phyloP scores from a whole-genome alignment of 495 filamentous ascomycete species.

The Chaetomium tenue region DNA sequence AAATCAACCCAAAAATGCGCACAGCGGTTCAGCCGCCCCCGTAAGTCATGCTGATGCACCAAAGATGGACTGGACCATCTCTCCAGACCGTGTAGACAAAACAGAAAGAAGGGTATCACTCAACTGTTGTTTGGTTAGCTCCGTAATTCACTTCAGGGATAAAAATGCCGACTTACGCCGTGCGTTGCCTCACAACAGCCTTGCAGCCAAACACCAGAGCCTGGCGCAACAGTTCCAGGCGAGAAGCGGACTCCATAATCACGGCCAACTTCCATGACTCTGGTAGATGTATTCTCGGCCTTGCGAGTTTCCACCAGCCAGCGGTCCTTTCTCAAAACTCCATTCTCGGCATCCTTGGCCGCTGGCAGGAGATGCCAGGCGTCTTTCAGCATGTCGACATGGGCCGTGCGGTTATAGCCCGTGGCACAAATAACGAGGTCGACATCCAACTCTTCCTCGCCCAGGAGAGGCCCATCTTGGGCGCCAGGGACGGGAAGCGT shows the following conservation, averaged over 20 bases:
- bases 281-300: constrained; percentile 17
- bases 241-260: constrained; percentile 75
- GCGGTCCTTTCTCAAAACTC: constrained; percentile 26
- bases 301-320: constrained; percentile 36
- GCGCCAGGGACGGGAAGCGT: constrained; percentile 39
- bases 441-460: constrained; percentile 61
- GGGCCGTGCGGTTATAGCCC: constrained; percentile 76
- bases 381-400: constrained; percentile 71
- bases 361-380: constrained; percentile 61
- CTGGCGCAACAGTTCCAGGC: constrained; percentile 60
- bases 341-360: constrained; percentile 21
- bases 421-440: constrained; percentile 85
- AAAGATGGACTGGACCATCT: constrained; percentile 74
- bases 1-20: background rate
- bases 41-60: constrained; percentile 34
- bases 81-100: constrained; percentile 66
- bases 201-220: constrained; percentile 85
- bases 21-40: background rate
- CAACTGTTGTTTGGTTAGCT: constrained; percentile 44
- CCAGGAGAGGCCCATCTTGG: constrained; percentile 35
- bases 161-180: constrained; percentile 60
- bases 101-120: constrained; percentile 78
- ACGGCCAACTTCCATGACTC: constrained; percentile 45
- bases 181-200: constrained; percentile 92
- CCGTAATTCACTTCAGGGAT: background rate